Conservation (phyloP, 805 yeast species). For the Wickerhamomyces kurtzmanii region DNA sequence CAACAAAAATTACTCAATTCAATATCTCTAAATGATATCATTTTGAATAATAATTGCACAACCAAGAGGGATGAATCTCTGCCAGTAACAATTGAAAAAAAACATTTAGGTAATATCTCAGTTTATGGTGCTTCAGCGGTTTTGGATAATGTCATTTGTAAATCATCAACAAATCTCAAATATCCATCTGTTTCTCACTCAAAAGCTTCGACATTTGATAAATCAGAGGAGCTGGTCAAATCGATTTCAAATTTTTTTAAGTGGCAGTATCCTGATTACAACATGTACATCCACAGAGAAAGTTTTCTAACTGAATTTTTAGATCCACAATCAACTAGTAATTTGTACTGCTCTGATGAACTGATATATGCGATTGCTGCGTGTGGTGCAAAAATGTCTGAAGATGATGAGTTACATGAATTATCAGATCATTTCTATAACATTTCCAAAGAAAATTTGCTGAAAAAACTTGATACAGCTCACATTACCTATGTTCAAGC, state of each 20-base stretch:
- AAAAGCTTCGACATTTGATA: slow-evolving; percentile 16
- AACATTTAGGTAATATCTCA: not conserved
- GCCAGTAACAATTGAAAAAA: slow-evolving; percentile 1
- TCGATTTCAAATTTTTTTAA: slow-evolving; percentile 34
- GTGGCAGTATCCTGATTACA: slow-evolving; percentile 60
- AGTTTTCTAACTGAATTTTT: slow-evolving; percentile 53
- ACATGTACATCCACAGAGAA: slow-evolving; percentile 54
- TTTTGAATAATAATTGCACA: slow-evolving; percentile 2
- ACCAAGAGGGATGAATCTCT: not conserved
- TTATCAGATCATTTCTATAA: slow-evolving; percentile 35
- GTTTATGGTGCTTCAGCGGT: slow-evolving; percentile 7
- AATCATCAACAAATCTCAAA: slow-evolving; percentile 13
- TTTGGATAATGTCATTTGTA: slow-evolving; percentile 1
- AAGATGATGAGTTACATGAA: slow-evolving; percentile 25
- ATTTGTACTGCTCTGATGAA: slow-evolving; percentile 47
- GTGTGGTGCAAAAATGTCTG: slow-evolving; percentile 43
- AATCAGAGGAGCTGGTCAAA: slow-evolving; percentile 14
- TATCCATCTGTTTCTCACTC: slow-evolving; percentile 16
- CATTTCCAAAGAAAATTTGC: slow-evolving; percentile 31
- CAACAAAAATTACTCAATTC: slow-evolving; percentile 8
- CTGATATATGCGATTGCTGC: slow-evolving; percentile 49
- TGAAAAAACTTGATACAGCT: slow-evolving; percentile 31
- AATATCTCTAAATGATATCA: slow-evolving; percentile 13
- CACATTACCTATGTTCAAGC: slow-evolving; percentile 50
- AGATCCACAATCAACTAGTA: too few species aligned